Percentiles rank a stretch among this genome's conserved stretches.
Evolutionary conservation across 2,329 filamentous ascomycete genomes (phyloP).

Genomic region (Fusarium nurragi): DNA sequence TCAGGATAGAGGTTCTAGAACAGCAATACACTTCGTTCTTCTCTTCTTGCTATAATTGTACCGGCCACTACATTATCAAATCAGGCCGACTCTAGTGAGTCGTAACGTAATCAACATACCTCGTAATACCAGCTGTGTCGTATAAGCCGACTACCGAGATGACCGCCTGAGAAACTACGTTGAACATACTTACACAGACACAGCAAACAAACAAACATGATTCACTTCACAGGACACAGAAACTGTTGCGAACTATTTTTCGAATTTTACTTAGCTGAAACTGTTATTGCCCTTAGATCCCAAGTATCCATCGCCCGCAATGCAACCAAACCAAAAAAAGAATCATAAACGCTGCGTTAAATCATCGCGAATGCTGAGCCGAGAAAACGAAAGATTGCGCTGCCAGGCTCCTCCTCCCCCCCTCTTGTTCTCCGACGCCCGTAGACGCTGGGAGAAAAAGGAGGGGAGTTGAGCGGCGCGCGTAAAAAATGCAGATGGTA

Average conservation of each 20-base stretch:
- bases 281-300: constrained; percentile 11
- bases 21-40: background rate
- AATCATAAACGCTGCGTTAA: constrained; percentile 25
- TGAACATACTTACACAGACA: background rate
- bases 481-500: constrained; percentile 39
- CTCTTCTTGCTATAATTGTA: background rate
- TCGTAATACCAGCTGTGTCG: background rate
- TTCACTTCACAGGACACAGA: constrained; percentile 15
- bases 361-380: constrained; percentile 17
- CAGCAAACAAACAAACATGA: constrained; percentile 17
- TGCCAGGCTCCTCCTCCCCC: background rate
- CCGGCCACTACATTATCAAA: background rate
- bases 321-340: constrained; percentile 24
- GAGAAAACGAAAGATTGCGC: constrained; percentile 10
- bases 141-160: background rate
- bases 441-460: constrained; percentile 5
- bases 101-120: background rate
- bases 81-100: background rate
- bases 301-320: constrained; percentile 21
- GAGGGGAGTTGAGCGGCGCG: background rate
- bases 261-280: constrained; percentile 21
- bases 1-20: background rate
- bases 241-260: constrained; percentile 19
- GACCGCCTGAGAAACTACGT: background rate
- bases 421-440: background rate